Evolutionary conservation across 352 stramenopile genomes (phyloP), one percentile per base, ranked within the genome.

Genomic region (Phytophthora idaei): DNA sequence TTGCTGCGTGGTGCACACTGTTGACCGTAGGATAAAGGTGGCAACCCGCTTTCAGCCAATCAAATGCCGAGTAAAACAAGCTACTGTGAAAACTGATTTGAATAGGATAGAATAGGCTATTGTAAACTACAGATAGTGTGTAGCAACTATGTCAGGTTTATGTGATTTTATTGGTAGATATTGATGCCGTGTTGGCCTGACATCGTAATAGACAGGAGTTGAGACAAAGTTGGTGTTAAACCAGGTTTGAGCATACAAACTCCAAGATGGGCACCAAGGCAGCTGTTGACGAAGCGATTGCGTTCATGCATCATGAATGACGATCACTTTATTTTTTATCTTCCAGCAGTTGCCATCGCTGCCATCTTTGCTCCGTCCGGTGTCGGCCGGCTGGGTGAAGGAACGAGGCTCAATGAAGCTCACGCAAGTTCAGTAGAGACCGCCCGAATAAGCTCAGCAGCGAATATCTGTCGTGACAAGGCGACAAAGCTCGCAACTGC

Each of bases 181-280:
- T 14, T 4, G 27, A 36, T 15, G 14, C 39, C 28, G 29, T 41
- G 61, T 25, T 59, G 36, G 12, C 11, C 5, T 60, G 21, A 64
- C 34, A 70, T 70, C 47, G 32, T 3, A 37, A 48, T 70, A 66
- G 1, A 17, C 25, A 17, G 56, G 31, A 4, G 29, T 6, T 56
- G 29, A 11, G 21, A 34, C 36, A 39, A 53, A 69, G 54, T 45
- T 69, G 29, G 39, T 70, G 63, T 70, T 70, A 70, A 66, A 66
- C 63, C 48, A 65, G 25, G 25, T 14, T 27, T 59, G 53, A 63
- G 54, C 63, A 70, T 70, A 70, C 62, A 70, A 70, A 70, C 28
- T 28, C 32, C 55, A 65, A 60, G 63, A 55, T 54, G 21, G 21
- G 21, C 21, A 21, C 21, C 21, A 21, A 21, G 21, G 46, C 21